phyloP scores from a whole-genome alignment of 2,329 filamentous ascomycete genomes.

The Cladosporium colombiae region DNA sequence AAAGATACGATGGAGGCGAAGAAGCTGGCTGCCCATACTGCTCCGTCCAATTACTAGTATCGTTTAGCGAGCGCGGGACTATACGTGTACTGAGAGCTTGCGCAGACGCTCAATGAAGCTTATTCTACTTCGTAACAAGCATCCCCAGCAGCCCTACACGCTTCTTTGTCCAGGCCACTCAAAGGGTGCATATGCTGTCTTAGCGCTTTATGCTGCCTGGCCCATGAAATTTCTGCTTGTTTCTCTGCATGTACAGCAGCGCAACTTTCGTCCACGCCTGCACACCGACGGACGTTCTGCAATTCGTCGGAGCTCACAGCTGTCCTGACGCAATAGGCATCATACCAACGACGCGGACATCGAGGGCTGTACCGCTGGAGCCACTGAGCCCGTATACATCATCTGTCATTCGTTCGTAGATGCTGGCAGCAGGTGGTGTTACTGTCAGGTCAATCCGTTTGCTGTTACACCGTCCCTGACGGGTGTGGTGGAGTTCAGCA shows the following conservation, averaged over 20 bases:
- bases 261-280: not conserved
- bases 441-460: not conserved
- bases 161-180: not conserved
- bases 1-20: not conserved
- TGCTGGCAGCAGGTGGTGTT: not conserved
- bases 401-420: not conserved
- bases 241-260: not conserved
- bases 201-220: not conserved
- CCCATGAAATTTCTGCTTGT: not conserved
- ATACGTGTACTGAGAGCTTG: not conserved
- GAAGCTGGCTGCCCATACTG: not conserved
- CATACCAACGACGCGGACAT: not conserved
- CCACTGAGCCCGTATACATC: not conserved
- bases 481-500: no score
- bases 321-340: not conserved
- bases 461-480: not conserved
- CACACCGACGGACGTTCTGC: not conserved
- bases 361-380: not conserved
- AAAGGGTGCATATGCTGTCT: not conserved
- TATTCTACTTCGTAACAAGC: not conserved
- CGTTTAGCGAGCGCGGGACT: not conserved
- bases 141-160: not conserved
- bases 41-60: not conserved
- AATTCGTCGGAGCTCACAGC: not conserved
- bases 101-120: not conserved